phyloP scores from a whole-genome alignment of 2,329 filamentous ascomycete genomes.

The Fusarium keratoplasticum region DNA sequence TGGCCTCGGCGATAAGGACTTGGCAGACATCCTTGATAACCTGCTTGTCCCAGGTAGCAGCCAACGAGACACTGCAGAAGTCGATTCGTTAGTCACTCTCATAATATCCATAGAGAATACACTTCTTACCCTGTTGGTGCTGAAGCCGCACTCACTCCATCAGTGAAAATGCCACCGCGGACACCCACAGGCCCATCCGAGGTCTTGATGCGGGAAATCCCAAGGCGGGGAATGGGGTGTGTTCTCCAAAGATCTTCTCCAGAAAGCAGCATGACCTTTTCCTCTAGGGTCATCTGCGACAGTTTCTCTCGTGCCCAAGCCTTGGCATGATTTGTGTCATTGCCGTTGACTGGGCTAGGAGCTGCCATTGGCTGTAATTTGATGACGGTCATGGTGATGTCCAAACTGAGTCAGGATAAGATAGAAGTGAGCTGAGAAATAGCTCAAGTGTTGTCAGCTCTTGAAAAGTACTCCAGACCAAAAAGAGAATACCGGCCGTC shows the following conservation, averaged over 20 bases:
- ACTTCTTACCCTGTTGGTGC: slow-evolving; percentile 15
- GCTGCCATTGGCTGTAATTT: background rate
- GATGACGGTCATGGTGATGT: background rate
- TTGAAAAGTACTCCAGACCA: background rate
- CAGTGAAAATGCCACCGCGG: slow-evolving; percentile 23
- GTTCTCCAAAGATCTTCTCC: slow-evolving; percentile 22
- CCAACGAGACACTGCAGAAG: slow-evolving; percentile 16
- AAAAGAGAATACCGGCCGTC: background rate
- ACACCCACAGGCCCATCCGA: slow-evolving; percentile 27
- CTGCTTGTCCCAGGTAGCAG: slow-evolving; percentile 15
- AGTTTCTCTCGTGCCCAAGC: slow-evolving; percentile 5
- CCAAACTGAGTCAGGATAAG: background rate
- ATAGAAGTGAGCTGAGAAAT: background rate
- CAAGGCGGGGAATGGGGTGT: slow-evolving; percentile 1
- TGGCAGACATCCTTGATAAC: slow-evolving; percentile 16
- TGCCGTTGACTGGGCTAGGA: background rate
- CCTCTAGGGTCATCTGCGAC: slow-evolving; percentile 18
- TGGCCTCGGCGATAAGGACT: slow-evolving; percentile 21
- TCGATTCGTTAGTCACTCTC: background rate
- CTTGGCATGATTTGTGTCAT: background rate
- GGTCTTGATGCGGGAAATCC: slow-evolving; percentile 23
- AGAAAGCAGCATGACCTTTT: slow-evolving; percentile 17
- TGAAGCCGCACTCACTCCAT: slow-evolving; percentile 24
- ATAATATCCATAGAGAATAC: fast-evolving
- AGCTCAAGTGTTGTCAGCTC: background rate